Evolutionary conservation across 169 alveolate species (phyloP).

Genomic region (Cystoisospora suis): DNA sequence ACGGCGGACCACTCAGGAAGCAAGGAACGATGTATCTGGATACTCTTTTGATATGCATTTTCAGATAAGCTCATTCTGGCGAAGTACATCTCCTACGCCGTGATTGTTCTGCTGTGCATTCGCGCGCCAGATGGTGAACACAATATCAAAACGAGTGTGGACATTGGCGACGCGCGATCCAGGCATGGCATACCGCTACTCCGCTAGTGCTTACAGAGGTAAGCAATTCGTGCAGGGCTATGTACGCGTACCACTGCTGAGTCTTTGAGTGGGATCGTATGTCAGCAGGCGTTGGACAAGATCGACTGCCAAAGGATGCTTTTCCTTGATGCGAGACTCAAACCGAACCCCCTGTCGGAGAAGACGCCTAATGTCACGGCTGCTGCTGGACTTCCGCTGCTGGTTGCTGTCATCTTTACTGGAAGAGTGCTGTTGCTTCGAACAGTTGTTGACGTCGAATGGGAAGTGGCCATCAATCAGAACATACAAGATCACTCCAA

Average conservation of each 20-base stretch:
- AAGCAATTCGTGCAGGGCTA: background rate
- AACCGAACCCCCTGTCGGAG: constrained; percentile 47
- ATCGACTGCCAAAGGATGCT: constrained; percentile 50
- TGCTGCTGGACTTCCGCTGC: background rate
- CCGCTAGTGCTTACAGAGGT: no score
- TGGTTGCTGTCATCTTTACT: background rate
- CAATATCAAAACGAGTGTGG: background rate
- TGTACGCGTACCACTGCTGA: background rate
- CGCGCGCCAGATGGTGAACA: background rate
- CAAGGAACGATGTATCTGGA: no score
- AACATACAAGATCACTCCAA: constrained; percentile 62
- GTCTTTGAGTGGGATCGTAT: constrained; percentile 29
- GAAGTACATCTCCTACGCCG: no score
- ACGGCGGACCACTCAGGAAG: no score
- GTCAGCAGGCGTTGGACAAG: constrained; percentile 16
- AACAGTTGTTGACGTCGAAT: constrained; percentile 52
- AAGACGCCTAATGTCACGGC: constrained; percentile 18
- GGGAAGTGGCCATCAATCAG: constrained; percentile 69
- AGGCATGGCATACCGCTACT: no score
- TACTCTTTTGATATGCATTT: no score
- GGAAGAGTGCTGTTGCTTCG: background rate
- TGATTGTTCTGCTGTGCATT: no score
- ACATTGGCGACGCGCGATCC: background rate
- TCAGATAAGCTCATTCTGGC: no score
- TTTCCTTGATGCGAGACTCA: background rate